phyloP scores from a whole-genome alignment of 208 protist genomes.

The Leishmania arabica region DNA sequence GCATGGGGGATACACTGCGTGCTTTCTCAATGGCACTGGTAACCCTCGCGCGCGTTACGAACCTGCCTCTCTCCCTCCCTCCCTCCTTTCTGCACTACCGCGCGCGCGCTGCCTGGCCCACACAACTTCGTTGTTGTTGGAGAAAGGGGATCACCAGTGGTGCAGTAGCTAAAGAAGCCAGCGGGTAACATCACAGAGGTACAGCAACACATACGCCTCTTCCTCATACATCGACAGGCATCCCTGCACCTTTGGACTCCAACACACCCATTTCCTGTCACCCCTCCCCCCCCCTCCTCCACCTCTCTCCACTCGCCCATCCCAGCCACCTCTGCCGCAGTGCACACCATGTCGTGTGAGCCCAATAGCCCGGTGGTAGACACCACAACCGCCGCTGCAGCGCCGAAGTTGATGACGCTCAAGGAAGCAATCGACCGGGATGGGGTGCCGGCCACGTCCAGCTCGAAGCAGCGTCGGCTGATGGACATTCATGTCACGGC shows the following conservation, averaged over 20 bases:
- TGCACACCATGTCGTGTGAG: slow-evolving; percentile 12
- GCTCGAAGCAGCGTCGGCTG: slow-evolving; percentile 44
- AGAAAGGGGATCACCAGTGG: not conserved
- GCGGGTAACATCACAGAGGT: not conserved
- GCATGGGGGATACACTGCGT: not conserved
- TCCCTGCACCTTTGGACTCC: not conserved
- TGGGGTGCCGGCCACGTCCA: slow-evolving; percentile 29
- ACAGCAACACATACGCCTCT: no score
- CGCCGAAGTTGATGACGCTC: slow-evolving; percentile 19
- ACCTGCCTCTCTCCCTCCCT: no score
- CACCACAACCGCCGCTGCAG: not conserved
- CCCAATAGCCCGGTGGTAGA: not conserved
- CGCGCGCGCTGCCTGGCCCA: not conserved
- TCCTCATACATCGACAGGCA: not conserved
- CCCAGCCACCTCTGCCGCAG: not conserved
- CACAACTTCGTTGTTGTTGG: not conserved
- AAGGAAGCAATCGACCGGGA: slow-evolving; percentile 31
- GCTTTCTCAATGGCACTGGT: not conserved
- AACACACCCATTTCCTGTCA: not conserved
- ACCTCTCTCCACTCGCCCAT: not conserved
- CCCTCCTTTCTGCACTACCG: not conserved
- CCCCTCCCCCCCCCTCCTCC: not conserved
- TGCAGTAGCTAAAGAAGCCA: not conserved
- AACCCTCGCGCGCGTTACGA: not conserved
- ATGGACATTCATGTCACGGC: slow-evolving; percentile 79